phyloP scores from a whole-genome alignment of 1,284 basidiomycete species.

The Anthracocystis panici-leucophaei region DNA sequence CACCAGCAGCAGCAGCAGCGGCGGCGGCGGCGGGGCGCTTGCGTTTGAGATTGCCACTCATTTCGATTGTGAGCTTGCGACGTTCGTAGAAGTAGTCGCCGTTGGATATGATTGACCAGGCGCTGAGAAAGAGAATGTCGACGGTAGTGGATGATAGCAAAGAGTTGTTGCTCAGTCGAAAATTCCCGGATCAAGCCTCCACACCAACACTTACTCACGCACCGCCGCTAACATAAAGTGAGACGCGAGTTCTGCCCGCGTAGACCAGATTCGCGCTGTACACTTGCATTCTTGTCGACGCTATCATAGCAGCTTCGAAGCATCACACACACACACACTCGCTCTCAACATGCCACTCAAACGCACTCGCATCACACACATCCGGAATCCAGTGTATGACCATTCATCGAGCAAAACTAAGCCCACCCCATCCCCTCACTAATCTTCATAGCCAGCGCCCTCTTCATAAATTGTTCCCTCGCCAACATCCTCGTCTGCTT shows the following conservation, averaged over 20 bases:
- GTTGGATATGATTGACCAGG: not conserved
- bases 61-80: not conserved
- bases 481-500: conserved; percentile 67
- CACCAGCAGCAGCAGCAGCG: not conserved
- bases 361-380: not conserved
- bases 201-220: conserved; percentile 30
- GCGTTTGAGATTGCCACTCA: conserved; percentile 17
- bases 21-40: conserved; percentile 16
- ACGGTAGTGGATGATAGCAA: not conserved
- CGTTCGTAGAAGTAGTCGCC: no score
- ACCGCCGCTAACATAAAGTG: not conserved
- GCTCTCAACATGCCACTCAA: not conserved
- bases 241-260: not conserved
- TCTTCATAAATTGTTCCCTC: conserved; percentile 66
- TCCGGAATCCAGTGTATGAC: not conserved
- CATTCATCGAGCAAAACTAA: not conserved
- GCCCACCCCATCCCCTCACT: conserved; percentile 59
- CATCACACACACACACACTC: not conserved
- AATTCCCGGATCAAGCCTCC: conserved; percentile 9
- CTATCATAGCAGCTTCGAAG: not conserved
- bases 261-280: not conserved
- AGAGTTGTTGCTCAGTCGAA: not conserved
- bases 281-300: not conserved
- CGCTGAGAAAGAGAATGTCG: not conserved
- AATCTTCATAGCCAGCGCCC: conserved; percentile 65